Percentiles rank a stretch among this genome's conserved stretches.
phyloP scores from a whole-genome alignment of 768 basidiomycete species.

The Amanita thiersii region DNA sequence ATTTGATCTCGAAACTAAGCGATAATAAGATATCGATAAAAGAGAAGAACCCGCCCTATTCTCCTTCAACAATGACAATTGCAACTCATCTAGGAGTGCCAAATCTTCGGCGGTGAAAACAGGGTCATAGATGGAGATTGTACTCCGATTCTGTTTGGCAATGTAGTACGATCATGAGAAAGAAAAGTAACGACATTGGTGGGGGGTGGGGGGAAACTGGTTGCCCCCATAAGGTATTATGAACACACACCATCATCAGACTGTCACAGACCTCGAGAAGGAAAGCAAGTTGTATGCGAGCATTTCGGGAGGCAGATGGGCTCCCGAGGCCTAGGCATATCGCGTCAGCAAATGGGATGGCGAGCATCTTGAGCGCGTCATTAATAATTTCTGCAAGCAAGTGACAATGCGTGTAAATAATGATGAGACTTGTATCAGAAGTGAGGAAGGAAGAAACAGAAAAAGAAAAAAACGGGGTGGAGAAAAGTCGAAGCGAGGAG shows the following conservation, averaged over 20 bases:
- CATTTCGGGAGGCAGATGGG: slow-evolving; percentile 51
- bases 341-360: slow-evolving; percentile 25
- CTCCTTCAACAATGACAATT: slow-evolving; percentile 27
- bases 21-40: background rate
- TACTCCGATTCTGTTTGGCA: slow-evolving; percentile 41
- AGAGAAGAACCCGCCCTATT: slow-evolving; percentile 39
- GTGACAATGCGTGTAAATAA: too few relatives aligned
- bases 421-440: slow-evolving; percentile 6
- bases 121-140: slow-evolving; percentile 60
- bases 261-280: slow-evolving; percentile 45
- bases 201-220: slow-evolving; percentile 10
- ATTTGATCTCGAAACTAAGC: background rate
- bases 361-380: slow-evolving; percentile 20
- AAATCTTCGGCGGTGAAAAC: slow-evolving; percentile 60
- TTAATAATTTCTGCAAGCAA: slow-evolving; percentile 26
- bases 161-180: slow-evolving; percentile 7
- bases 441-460: slow-evolving; percentile 5
- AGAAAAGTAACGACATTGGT: slow-evolving; percentile 4
- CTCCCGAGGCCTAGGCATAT: slow-evolving; percentile 73
- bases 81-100: slow-evolving; percentile 38
- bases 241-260: slow-evolving; percentile 54
- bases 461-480: too few relatives aligned
- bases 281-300: slow-evolving; percentile 64
- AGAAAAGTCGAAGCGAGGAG: too few relatives aligned
- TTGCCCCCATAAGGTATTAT: background rate